Evolutionary conservation across 805 yeast species (phyloP).

Genomic region (Limtongia smithiae): DNA sequence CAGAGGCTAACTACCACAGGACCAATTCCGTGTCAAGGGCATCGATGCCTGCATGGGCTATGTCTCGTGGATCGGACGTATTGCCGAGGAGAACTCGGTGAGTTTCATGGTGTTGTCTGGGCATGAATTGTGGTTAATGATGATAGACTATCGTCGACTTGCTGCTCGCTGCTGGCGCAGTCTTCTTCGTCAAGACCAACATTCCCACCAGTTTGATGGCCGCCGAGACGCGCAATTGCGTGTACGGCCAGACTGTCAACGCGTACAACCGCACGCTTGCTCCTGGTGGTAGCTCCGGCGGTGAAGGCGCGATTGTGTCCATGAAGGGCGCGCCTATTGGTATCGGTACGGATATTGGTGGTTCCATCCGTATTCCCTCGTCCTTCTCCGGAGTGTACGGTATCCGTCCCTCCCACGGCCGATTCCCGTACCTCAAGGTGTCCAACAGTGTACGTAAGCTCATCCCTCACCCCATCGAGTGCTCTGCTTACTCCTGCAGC

Average conservation of each 20-base stretch:
- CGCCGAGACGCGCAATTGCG: slow-evolving; percentile 45
- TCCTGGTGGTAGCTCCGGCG: slow-evolving; percentile 55
- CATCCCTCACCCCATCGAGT: slow-evolving; percentile 45
- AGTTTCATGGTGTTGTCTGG: slow-evolving; percentile 29
- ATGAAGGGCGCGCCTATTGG: slow-evolving; percentile 48
- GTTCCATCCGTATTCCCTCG: slow-evolving; percentile 50
- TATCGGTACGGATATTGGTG: slow-evolving; percentile 53
- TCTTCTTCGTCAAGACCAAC: slow-evolving; percentile 53
- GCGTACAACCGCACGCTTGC: slow-evolving; percentile 45
- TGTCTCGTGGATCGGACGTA: slow-evolving; percentile 44
- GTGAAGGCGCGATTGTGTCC: slow-evolving; percentile 50
- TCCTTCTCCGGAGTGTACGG: slow-evolving; percentile 49
- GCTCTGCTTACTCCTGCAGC: slow-evolving; percentile 31
- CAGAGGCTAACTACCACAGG: slow-evolving; percentile 34
- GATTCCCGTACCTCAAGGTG: slow-evolving; percentile 51
- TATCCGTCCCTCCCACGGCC: slow-evolving; percentile 56
- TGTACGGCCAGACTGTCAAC: slow-evolving; percentile 48
- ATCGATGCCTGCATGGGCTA: slow-evolving; percentile 50
- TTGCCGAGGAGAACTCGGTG: slow-evolving; percentile 37
- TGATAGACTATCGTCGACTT: slow-evolving; percentile 39
- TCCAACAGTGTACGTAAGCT: slow-evolving; percentile 32
- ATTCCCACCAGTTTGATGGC: slow-evolving; percentile 45
- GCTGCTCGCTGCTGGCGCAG: slow-evolving; percentile 49
- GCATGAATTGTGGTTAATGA: background rate
- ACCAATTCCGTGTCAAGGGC: slow-evolving; percentile 47